Base-by-base conservation (phyloP, 768 basidiomycete genomes). In the Hysterangium stoloniferum region DNA sequence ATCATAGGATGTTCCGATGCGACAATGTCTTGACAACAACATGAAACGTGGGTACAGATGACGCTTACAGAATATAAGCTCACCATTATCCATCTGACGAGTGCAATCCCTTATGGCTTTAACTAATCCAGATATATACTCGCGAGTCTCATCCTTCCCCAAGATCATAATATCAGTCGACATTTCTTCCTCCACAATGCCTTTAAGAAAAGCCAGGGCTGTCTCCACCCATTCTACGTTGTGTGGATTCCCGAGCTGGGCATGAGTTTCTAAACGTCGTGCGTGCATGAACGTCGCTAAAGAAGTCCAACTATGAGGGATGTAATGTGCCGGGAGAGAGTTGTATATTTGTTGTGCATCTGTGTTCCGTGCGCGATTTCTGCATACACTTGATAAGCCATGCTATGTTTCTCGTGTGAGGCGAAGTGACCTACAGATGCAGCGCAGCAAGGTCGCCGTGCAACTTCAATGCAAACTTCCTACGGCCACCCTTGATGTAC, bases 361-460 rank as follows among this genome's bases (percentile, higher is more conserved):
- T 5, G 70, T 63, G 27, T 82, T 67, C 13, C 79, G 79, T 31
- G 74, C 76, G 31, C 89, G 84, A 63, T 84, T 76, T 5, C 91
- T 93, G 55, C 25, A 40, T 45, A 11, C n/a, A 54, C 40, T 50
- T 20, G n/a, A n/a, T n/a, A n/a, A n/a, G n/a, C n/a, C n/a, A n/a
- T n/a, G n/a, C n/a, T n/a, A n/a, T n/a, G n/a, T n/a, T n/a, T n/a
- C n/a, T n/a, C 36, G 25, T 31, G 37, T 32, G 37, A 57, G 33
- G 31, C 20, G 9, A 38, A n/a, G 12, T 29, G 25, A 68, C 91
- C 56, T 69, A 97, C 95, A 84, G 65, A 56, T 97, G 93, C 32
- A 98, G 75, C 13, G 86, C 88, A 3, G 93, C 95, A 13, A 97
- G 71, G 58, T 77, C 83, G 1, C 87, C 89, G 54, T 93, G 87